Evolutionary conservation across 148 eudicot genomes (phyloP).

Genomic region (Diospyros lotus): DNA sequence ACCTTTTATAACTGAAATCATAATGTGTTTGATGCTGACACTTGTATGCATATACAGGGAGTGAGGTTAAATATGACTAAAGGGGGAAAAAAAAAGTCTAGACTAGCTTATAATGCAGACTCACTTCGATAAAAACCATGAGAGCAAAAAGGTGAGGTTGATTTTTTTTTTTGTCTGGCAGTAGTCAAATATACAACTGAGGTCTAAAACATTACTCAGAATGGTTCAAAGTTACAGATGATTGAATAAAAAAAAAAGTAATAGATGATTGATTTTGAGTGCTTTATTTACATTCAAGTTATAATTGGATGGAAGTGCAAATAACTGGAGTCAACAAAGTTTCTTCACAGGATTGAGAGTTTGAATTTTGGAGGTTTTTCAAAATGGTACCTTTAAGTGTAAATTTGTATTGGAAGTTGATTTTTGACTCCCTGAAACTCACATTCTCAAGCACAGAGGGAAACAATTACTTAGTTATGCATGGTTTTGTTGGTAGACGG

Average conservation of each 20-base stretch:
- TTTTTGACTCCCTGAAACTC: conserved; percentile 1
- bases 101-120: background rate
- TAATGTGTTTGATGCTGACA: too few species aligned
- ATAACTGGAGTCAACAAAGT: background rate
- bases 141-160: background rate
- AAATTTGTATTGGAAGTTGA: background rate
- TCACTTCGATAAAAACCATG: too few species aligned
- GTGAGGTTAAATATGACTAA: too few species aligned
- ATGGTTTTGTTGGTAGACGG: too few species aligned
- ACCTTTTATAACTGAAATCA: too few species aligned
- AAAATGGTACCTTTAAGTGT: background rate
- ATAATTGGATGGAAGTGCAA: background rate
- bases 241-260: too few species aligned
- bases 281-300: background rate
- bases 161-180: background rate
- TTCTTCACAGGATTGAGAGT: background rate
- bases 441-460: background rate
- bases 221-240: background rate
- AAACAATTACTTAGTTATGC: too few species aligned
- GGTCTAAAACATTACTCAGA: background rate
- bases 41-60: too few species aligned
- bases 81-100: too few species aligned
- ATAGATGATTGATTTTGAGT: background rate
- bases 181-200: background rate
- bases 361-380: background rate